Evolutionary conservation across 1,284 basidiomycete genomes (phyloP), one percentile per base, ranked within the genome.

Genomic region (Rhizoctonia solani): DNA sequence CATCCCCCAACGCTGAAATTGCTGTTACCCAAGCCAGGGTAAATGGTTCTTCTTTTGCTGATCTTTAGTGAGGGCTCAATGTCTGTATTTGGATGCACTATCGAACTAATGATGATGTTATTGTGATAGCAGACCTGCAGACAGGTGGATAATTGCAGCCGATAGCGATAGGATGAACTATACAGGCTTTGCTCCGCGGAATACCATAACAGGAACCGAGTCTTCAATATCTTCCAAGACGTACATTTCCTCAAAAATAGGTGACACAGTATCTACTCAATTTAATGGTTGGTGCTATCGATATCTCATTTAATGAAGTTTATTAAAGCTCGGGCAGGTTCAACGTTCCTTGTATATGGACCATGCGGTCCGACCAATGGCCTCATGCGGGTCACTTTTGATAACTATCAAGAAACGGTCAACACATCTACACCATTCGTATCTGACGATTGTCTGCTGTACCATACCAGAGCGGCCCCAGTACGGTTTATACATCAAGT

Each of bases 151-250:
- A n/a, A n/a, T n/a, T n/a, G n/a, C n/a, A n/a, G n/a, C n/a, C n/a
- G n/a, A n/a, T n/a, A n/a, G n/a, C n/a, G n/a, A n/a, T n/a, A n/a
- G n/a, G n/a, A n/a, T n/a, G n/a, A n/a, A n/a, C n/a, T n/a, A n/a
- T n/a, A n/a, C n/a, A n/a, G n/a, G n/a, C n/a, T n/a, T n/a, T n/a
- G n/a, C n/a, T n/a, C n/a, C n/a, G n/a, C n/a, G n/a, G n/a, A n/a
- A n/a, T n/a, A n/a, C n/a, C n/a, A n/a, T n/a, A n/a, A n/a, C n/a
- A n/a, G n/a, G n/a, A n/a, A n/a, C 29, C 44, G 25, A 27, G n/a
- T 42, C 32, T 30, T 61, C 56, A 21, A n/a, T 61, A 13, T 47
- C 46, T n/a, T 46, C 56, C 4, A 49, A 42, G n/a, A 61, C 56
- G 5, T 61, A 61, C 46, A 32, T 49, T 13, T 61, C 56, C 23